Percentiles rank a stretch among this genome's conserved stretches.
phyloP scores from a whole-genome alignment of 2,329 filamentous ascomycete species.

The Penicillium occitanis region DNA sequence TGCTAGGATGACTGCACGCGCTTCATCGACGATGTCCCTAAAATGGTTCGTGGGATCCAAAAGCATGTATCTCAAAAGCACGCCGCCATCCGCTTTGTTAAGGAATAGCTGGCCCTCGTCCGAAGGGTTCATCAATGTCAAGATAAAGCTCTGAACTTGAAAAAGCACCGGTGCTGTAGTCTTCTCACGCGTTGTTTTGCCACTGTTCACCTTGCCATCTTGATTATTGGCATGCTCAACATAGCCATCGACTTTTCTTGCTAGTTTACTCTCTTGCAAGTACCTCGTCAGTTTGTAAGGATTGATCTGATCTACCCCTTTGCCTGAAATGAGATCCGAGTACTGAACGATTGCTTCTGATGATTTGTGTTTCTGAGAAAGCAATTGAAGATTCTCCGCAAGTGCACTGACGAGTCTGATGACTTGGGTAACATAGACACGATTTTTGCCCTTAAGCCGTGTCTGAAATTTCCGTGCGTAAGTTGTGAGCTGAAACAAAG shows the following conservation, averaged over 20 bases:
- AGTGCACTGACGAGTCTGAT: slow-evolving; percentile 81
- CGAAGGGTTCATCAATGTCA: slow-evolving; percentile 82
- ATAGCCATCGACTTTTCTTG: slow-evolving; percentile 93
- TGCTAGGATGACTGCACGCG: slow-evolving; percentile 83
- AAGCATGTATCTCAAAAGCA: slow-evolving; percentile 77
- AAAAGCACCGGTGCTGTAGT: slow-evolving; percentile 56
- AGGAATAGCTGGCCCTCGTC: slow-evolving; percentile 63
- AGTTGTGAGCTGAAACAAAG: slow-evolving; percentile 70
- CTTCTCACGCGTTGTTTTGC: slow-evolving; percentile 26
- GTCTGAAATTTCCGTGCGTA: slow-evolving; percentile 89
- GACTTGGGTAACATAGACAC: slow-evolving; percentile 85
- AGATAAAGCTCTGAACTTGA: slow-evolving; percentile 67
- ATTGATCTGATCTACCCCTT: slow-evolving; percentile 93
- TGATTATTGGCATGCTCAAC: slow-evolving; percentile 57
- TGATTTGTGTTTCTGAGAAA: slow-evolving; percentile 40
- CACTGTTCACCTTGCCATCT: neutral
- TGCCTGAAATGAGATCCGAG: slow-evolving; percentile 72
- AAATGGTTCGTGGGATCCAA: slow-evolving; percentile 92
- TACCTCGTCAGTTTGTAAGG: slow-evolving; percentile 85
- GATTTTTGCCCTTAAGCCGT: slow-evolving; percentile 83
- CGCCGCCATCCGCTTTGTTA: slow-evolving; percentile 46
- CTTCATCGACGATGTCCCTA: slow-evolving; percentile 78
- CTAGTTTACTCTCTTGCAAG: slow-evolving; percentile 86
- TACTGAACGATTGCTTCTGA: slow-evolving; percentile 68
- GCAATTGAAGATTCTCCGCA: slow-evolving; percentile 63